Evolutionary conservation across 2,329 filamentous ascomycete species (phyloP).

Genomic region (Aspergillus spinulosporus): DNA sequence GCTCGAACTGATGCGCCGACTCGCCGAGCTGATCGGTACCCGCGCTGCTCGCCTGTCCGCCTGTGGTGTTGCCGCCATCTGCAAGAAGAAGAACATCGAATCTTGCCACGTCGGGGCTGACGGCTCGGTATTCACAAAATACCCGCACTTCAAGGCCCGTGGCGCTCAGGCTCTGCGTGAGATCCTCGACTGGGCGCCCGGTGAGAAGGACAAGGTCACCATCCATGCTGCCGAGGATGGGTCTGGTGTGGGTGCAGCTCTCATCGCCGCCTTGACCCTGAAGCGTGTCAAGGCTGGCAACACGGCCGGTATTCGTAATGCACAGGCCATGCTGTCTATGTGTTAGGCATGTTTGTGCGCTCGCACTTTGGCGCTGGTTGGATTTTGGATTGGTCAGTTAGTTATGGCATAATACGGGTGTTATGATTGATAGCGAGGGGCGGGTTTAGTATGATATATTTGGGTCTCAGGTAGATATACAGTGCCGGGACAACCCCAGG

Average conservation of each 20-base stretch:
- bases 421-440: conserved; percentile 3
- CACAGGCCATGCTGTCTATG: conserved; percentile 39
- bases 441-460: background rate
- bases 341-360: conserved; percentile 16
- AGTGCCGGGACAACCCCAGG: background rate
- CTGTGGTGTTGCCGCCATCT: conserved; percentile 93
- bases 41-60: conserved; percentile 89
- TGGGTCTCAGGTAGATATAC: background rate
- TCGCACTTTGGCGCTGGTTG: conserved; percentile 3
- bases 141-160: conserved; percentile 94
- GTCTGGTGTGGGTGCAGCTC: conserved; percentile 90
- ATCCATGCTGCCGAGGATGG: conserved; percentile 91
- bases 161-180: conserved; percentile 87
- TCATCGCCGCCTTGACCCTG: conserved; percentile 76
- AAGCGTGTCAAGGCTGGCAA: conserved; percentile 64
- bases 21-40: conserved; percentile 92
- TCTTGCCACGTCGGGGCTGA: conserved; percentile 93
- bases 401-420: background rate
- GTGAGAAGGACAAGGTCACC: conserved; percentile 83
- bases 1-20: conserved; percentile 82
- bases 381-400: background rate
- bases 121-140: conserved; percentile 98
- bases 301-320: conserved; percentile 57
- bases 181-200: conserved; percentile 89
- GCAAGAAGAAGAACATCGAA: conserved; percentile 89